Evolutionary conservation across 1,284 basidiomycete genomes (phyloP).

Genomic region (Apiotrichum siamense): DNA sequence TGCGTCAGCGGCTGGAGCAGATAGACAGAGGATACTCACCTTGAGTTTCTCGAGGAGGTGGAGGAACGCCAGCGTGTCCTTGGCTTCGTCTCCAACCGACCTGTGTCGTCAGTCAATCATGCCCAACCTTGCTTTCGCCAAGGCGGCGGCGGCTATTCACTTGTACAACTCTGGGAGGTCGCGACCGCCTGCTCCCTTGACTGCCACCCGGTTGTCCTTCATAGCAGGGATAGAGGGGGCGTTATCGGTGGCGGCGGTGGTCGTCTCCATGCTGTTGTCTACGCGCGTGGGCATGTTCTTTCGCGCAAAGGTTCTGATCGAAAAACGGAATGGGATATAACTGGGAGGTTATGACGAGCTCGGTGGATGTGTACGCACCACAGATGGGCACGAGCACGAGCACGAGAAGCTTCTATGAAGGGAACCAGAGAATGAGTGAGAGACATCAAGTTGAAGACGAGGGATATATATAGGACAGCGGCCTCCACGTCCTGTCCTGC

Average conservation of each 20-base stretch:
- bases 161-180: constrained; percentile 18
- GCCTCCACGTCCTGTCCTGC: too few relatives aligned
- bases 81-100: constrained; percentile 55
- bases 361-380: too few relatives aligned
- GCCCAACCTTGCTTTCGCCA: too few relatives aligned
- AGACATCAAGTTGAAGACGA: too few relatives aligned
- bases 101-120: constrained; percentile 37
- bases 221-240: background rate
- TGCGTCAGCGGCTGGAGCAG: background rate
- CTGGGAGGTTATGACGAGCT: too few relatives aligned
- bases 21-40: constrained; percentile 49
- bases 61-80: constrained; percentile 77
- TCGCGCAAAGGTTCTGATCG: too few relatives aligned
- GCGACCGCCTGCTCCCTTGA: constrained; percentile 16
- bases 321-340: too few relatives aligned
- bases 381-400: too few relatives aligned
- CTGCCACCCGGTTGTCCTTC: background rate
- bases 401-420: too few relatives aligned
- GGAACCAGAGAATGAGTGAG: too few relatives aligned
- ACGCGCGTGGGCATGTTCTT: constrained; percentile 7
- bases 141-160: too few relatives aligned
- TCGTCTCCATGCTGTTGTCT: background rate
- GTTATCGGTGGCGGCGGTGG: background rate
- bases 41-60: constrained; percentile 82
- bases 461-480: too few relatives aligned